Conservation (phyloP, 2,329 filamentous ascomycete species). For the Aureobasidium sp. region DNA sequence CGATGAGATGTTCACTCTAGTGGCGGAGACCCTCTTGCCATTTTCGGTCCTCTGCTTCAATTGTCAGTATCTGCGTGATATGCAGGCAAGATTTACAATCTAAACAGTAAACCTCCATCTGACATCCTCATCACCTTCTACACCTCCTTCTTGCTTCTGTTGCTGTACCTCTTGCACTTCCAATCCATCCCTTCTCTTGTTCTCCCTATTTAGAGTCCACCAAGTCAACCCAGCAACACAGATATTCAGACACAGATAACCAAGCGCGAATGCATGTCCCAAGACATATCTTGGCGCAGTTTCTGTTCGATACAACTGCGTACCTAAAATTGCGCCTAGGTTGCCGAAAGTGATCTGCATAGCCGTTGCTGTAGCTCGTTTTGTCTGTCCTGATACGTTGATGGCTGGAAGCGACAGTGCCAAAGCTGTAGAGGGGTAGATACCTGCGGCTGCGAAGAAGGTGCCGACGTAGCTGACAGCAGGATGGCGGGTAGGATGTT, state of each 20-base stretch:
- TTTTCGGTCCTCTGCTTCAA: too few relatives aligned
- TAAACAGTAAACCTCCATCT: conserved; percentile 53
- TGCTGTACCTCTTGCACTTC: conserved; percentile 35
- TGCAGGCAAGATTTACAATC: neutral
- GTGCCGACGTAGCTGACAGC: conserved; percentile 33
- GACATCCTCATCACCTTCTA: conserved; percentile 56
- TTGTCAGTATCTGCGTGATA: too few relatives aligned
- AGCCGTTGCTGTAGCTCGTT: conserved; percentile 60
- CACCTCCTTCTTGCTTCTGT: conserved; percentile 37
- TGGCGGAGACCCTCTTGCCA: too few relatives aligned
- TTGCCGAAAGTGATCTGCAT: conserved; percentile 69
- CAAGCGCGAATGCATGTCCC: conserved; percentile 61
- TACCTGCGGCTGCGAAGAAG: conserved; percentile 47
- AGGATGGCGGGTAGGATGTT: conserved; percentile 32
- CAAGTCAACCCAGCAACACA: conserved; percentile 49
- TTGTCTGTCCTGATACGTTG: conserved; percentile 64
- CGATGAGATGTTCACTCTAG: too few relatives aligned
- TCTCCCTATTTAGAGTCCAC: conserved; percentile 51
- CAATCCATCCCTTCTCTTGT: conserved; percentile 44
- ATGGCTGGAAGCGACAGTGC: conserved; percentile 64
- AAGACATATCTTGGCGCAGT: conserved; percentile 58
- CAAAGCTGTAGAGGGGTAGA: conserved; percentile 59
- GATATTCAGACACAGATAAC: conserved; percentile 55
- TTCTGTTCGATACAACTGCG: conserved; percentile 58
- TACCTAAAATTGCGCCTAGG: conserved; percentile 60